These are phyloP conservation scores for Bacidia rubella DNA, from an alignment of 495 filamentous ascomycete species.

Conservation along the genomic window DNA sequence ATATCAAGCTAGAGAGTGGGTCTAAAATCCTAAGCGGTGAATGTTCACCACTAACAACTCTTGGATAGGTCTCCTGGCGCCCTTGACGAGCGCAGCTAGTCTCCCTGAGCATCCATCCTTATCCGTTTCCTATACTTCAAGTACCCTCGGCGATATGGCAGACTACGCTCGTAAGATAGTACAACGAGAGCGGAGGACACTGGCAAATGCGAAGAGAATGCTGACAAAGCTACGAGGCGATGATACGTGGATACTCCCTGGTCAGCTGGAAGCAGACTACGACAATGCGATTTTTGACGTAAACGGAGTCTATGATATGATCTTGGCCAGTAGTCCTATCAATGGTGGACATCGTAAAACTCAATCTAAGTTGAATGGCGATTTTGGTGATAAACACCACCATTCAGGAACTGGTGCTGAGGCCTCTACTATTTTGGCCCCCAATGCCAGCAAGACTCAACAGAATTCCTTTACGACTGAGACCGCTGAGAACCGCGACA, in stretches of 20 bases:
- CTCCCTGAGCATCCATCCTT: slow-evolving; percentile 72
- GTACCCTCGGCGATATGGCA: slow-evolving; percentile 66
- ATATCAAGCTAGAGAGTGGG: slow-evolving; percentile 71
- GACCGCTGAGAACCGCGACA: no score
- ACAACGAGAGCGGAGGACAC: slow-evolving; percentile 57
- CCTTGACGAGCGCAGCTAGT: slow-evolving; percentile 74
- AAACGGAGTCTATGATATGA: slow-evolving; percentile 10
- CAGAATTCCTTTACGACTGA: no score
- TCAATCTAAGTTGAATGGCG: not conserved
- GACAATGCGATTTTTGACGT: slow-evolving; percentile 28
- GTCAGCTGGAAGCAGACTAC: slow-evolving; percentile 39
- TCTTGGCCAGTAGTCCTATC: not conserved
- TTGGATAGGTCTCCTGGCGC: slow-evolving; percentile 63
- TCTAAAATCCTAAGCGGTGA: slow-evolving; percentile 6
- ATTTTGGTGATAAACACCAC: not conserved
- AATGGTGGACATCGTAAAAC: not conserved
- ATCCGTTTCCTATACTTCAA: slow-evolving; percentile 68
- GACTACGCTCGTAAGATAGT: slow-evolving; percentile 54
- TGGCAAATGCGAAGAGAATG: slow-evolving; percentile 68
- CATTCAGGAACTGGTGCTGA: not conserved
- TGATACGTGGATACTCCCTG: slow-evolving; percentile 63
- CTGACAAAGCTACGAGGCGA: slow-evolving; percentile 70
- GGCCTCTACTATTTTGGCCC: no score
- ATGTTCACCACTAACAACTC: not conserved
- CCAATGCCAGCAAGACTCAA: no score